A percentile compares a stretch with the other conserved stretches of the same genome.
Conservation (phyloP, 2,329 filamentous ascomycete genomes). For the Verticillium klebahnii region DNA sequence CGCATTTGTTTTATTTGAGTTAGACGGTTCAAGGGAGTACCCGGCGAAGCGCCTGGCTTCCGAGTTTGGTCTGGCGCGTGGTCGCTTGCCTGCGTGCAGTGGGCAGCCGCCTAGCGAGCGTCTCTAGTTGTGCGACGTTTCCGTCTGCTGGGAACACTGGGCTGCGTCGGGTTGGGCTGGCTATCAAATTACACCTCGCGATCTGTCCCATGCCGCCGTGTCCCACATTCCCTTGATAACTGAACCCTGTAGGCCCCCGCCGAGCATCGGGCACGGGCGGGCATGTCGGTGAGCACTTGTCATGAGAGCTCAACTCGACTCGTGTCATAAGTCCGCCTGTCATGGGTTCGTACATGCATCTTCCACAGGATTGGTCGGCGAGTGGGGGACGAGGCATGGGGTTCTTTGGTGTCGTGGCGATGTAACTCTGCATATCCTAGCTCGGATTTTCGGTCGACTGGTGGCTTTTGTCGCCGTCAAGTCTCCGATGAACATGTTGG, state of each 20-base stretch:
- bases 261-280: not conserved
- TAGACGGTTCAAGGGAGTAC: not conserved
- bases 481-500: not conserved
- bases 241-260: not conserved
- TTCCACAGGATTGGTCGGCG: not conserved
- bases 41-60: not conserved
- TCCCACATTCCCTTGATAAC: not conserved
- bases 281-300: not conserved
- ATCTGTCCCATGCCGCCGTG: not conserved
- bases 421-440: not conserved
- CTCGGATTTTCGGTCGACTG: not conserved
- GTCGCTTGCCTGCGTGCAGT: not conserved
- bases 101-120: not conserved
- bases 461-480: not conserved
- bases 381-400: not conserved
- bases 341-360: not conserved
- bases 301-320: not conserved
- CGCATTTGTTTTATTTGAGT: not conserved
- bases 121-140: not conserved
- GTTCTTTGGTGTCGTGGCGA: not conserved
- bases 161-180: no score
- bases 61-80: not conserved
- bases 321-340: not conserved
- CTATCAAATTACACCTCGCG: not conserved
- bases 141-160: not conserved